A percentile compares a stretch with the other conserved stretches of the same genome.
These are phyloP conservation scores for Claviceps sp. DNA, from an alignment of 2,329 filamentous ascomycete species.

Conservation along the genomic window DNA sequence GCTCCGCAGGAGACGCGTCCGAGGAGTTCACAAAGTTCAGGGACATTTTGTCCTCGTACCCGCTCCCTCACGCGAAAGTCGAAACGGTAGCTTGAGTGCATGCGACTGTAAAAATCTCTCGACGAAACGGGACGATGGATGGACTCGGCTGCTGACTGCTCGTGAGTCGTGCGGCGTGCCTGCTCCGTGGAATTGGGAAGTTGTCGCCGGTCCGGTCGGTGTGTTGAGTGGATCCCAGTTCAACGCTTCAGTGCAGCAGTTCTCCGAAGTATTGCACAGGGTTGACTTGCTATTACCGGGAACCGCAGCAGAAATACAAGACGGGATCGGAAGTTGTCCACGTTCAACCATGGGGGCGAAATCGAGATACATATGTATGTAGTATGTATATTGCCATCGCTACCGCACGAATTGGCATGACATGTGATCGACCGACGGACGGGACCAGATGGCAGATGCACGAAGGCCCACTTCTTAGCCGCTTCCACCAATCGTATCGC, in stretches of 20 bases:
- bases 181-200: neutral
- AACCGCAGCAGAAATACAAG: neutral
- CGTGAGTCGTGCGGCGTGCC: neutral
- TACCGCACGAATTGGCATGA: neutral
- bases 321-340: neutral
- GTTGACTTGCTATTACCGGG: neutral
- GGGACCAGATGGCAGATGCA: neutral
- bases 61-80: no score
- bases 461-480: neutral
- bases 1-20: neutral
- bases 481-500: neutral
- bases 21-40: neutral
- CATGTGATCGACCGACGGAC: neutral
- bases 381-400: neutral
- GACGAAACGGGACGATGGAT: neutral
- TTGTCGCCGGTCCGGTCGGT: no score
- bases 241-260: neutral
- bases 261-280: neutral
- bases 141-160: neutral
- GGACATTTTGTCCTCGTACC: no score
- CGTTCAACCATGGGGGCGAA: neutral
- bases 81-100: neutral
- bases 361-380: neutral
- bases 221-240: neutral
- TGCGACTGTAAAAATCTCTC: neutral